These are phyloP conservation scores for Candida dubliniensis DNA, from an alignment of 1,139 yeast genomes.

Conservation along the genomic window DNA sequence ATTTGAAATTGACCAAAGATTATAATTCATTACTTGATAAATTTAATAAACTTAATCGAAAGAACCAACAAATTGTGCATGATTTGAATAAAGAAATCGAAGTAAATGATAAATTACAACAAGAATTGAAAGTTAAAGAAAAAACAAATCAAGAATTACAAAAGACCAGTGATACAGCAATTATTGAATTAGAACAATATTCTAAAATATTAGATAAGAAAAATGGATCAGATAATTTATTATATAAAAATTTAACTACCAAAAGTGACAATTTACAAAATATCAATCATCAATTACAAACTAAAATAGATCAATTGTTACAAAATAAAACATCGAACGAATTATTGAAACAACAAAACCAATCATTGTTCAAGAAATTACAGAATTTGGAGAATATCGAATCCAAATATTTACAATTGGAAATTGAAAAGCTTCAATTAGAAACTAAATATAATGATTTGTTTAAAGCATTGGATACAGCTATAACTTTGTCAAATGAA, in stretches of 20 bases:
- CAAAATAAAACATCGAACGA: conserved; percentile 44
- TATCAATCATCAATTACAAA: conserved; percentile 31
- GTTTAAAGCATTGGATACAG: conserved; percentile 29
- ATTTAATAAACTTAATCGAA: conserved; percentile 22
- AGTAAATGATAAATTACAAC: conserved; percentile 31
- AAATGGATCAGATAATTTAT: conserved; percentile 13
- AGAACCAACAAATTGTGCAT: conserved; percentile 32
- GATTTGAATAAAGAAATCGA: conserved; percentile 32
- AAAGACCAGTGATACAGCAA: conserved; percentile 48
- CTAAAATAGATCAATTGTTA: conserved; percentile 31
- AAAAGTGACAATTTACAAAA: conserved; percentile 33
- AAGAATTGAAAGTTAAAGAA: conserved; percentile 23
- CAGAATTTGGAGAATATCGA: conserved; percentile 44
- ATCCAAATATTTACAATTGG: conserved; percentile 49
- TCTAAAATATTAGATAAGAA: conserved; percentile 12
- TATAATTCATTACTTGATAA: conserved; percentile 25
- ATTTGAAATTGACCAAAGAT: conserved; percentile 15
- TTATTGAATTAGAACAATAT: conserved; percentile 35
- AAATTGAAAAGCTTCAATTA: conserved; percentile 51
- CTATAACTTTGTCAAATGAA: conserved; percentile 14
- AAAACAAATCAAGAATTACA: conserved; percentile 19
- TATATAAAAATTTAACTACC: conserved; percentile 27
- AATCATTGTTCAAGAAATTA: conserved; percentile 36
- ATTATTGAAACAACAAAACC: conserved; percentile 40
- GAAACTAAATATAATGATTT: conserved; percentile 42